phyloP scores from a whole-genome alignment of 2,329 filamentous ascomycete species.

The Aureobasidium pullulans region DNA sequence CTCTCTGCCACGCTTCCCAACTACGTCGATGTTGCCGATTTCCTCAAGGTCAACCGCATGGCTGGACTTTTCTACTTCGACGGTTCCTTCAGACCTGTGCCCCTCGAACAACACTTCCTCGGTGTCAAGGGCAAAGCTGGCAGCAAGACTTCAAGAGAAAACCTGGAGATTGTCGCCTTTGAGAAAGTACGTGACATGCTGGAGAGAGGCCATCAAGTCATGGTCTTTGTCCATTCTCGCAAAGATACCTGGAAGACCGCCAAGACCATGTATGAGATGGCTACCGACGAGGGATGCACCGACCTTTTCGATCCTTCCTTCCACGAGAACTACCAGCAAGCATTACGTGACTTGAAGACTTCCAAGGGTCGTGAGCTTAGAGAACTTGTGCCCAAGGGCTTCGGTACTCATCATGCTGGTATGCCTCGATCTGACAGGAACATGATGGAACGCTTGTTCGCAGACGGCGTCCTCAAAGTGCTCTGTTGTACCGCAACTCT shows the following conservation, averaged over 20 bases:
- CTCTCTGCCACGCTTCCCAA: slow-evolving; percentile 94
- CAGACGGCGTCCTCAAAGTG: slow-evolving; percentile 87
- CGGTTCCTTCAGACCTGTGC: slow-evolving; percentile 88
- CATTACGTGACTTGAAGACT: slow-evolving; percentile 74
- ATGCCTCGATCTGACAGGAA: slow-evolving; percentile 94
- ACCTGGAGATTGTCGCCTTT: slow-evolving; percentile 78
- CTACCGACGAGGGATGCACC: slow-evolving; percentile 67
- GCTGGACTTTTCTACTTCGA: slow-evolving; percentile 97
- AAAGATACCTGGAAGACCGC: slow-evolving; percentile 90
- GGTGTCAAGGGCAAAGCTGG: slow-evolving; percentile 89
- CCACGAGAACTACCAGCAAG: slow-evolving; percentile 73
- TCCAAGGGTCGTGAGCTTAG: slow-evolving; percentile 81
- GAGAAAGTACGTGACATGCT: slow-evolving; percentile 96
- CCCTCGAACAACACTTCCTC: slow-evolving; percentile 93
- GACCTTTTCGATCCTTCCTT: slow-evolving; percentile 76
- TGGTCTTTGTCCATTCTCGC: slow-evolving; percentile 98
- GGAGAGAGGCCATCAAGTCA: slow-evolving; percentile 84
- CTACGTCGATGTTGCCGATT: slow-evolving; percentile 93
- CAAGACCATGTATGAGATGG: slow-evolving; percentile 77
- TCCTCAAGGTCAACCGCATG: slow-evolving; percentile 89
- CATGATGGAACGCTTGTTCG: slow-evolving; percentile 87
- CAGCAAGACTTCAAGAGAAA: slow-evolving; percentile 74
- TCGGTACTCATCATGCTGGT: slow-evolving; percentile 93
- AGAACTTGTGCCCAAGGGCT: slow-evolving; percentile 80
- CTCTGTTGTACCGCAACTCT: slow-evolving; percentile 97